Base-by-base conservation (phyloP, 805 yeast species). In the Maudiozyma barnettii region DNA sequence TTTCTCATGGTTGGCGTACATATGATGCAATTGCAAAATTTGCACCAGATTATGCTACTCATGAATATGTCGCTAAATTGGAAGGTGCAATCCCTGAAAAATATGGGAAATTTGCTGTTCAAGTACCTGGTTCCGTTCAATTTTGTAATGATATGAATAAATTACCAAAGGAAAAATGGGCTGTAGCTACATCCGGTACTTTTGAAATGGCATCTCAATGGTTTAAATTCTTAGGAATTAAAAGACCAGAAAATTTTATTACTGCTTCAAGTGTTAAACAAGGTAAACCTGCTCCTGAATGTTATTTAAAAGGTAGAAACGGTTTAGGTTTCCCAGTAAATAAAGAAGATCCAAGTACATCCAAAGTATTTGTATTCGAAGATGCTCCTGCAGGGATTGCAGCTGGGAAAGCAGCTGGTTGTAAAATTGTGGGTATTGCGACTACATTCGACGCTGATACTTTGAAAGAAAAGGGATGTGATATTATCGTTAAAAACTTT, bases 271-370 rank as follows among this genome's bases (percentile, higher is more conserved):
- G 78, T 65, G 93, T 86, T 54, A 70, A 74, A 50, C 72, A 74
- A 59, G 95, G 95, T 60, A 86, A 86, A 73, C 95, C 95, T 31
- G 75, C 83, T 69, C 95, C 95, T 33, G 82, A 81, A 70, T 93
- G 95, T 47, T 86, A 86, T 71, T 70, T 76, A 52, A 63, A 69
- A 58, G 87, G 86, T 49, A 66, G 71, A 56, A 57, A 62, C 54
- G 66, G 59, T 45, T 59, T 65, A 44, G 70, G 71, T 20, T 67
- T 48, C 56, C 68, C 68, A 51, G 54, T 64, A 47, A 63, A 64
- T 55, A 58, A 60, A 53, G 55, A 58, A 46, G 59, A 65, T 51
- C 70, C 69, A 45, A 57, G 66, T 16, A 52, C 60, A 38, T 67
- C 70, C 47, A 72, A 68, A 56, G 71, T 69, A 20, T 82, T 84